Conservation (phyloP, 176 grass and related monocot species). For the Poa annua region DNA sequence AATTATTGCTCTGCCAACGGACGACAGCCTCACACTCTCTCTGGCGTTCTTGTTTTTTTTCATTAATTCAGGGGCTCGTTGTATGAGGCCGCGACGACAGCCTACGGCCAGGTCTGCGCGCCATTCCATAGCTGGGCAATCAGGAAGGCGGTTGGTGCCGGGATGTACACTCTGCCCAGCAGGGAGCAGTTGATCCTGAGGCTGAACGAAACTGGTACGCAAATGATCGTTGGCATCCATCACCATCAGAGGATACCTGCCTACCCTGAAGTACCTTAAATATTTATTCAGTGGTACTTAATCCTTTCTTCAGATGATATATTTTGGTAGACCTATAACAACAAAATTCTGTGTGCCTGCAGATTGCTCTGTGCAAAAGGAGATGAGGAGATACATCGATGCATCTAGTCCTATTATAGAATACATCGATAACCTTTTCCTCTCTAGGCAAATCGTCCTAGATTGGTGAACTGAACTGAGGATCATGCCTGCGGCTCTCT, state of each 20-base stretch:
- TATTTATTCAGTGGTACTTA: neutral
- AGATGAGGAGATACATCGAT: conserved; percentile 95
- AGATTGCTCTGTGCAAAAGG: conserved; percentile 84
- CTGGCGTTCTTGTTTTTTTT: conserved; percentile 42
- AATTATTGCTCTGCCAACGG: neutral
- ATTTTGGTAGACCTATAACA: neutral
- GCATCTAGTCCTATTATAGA: conserved; percentile 80
- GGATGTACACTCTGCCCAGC: conserved; percentile 92
- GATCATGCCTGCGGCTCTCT: conserved; percentile 35
- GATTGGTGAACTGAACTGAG: conserved; percentile 76
- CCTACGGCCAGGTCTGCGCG: conserved; percentile 93
- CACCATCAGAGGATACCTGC: neutral
- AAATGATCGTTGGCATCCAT: neutral
- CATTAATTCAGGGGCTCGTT: conserved; percentile 77
- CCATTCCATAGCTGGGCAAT: conserved; percentile 94
- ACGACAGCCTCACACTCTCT: conserved; percentile 27
- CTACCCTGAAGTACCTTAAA: neutral
- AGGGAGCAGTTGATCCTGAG: conserved; percentile 77
- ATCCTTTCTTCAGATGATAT: neutral
- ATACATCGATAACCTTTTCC: conserved; percentile 94
- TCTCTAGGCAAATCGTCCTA: conserved; percentile 83
- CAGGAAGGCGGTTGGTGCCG: conserved; percentile 86
- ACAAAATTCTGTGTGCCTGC: conserved; percentile 18
- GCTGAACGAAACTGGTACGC: conserved; percentile 87
- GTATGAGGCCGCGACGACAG: conserved; percentile 85